phyloP scores from a whole-genome alignment of 2,329 filamentous ascomycete species.

The Xylariales sp. region DNA sequence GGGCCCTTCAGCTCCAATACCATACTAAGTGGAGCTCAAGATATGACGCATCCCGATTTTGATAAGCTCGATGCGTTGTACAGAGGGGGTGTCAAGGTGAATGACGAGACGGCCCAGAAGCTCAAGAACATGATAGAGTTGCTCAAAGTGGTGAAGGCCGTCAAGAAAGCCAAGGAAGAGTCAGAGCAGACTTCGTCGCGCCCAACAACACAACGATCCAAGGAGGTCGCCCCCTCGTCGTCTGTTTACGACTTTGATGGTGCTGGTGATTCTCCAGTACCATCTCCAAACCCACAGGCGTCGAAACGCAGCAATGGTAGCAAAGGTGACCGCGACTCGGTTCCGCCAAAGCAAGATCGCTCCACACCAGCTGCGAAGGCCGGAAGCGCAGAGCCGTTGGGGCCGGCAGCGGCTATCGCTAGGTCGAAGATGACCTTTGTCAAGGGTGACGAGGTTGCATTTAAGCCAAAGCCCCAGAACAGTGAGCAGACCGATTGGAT shows the following conservation, averaged over 20 bases:
- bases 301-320: slow-evolving; percentile 29
- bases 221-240: slow-evolving; percentile 21
- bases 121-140: slow-evolving; percentile 32
- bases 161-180: slow-evolving; percentile 37
- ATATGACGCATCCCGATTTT: slow-evolving; percentile 23
- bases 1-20: no score
- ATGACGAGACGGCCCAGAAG: slow-evolving; percentile 21
- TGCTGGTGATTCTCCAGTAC: slow-evolving; percentile 37
- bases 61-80: slow-evolving; percentile 28
- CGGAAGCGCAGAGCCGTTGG: slow-evolving; percentile 49
- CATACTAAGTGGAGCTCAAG: not conserved
- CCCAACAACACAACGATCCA: slow-evolving; percentile 21
- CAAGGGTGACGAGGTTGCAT: slow-evolving; percentile 62
- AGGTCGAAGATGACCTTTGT: slow-evolving; percentile 53
- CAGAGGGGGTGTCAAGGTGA: slow-evolving; percentile 28
- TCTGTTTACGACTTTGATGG: slow-evolving; percentile 41
- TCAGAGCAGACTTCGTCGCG: slow-evolving; percentile 24
- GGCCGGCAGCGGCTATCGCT: slow-evolving; percentile 30
- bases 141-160: slow-evolving; percentile 33
- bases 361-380: slow-evolving; percentile 28
- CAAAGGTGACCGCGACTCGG: slow-evolving; percentile 44
- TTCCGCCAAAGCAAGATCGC: slow-evolving; percentile 48
- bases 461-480: slow-evolving; percentile 52
- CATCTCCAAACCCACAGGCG: slow-evolving; percentile 32
- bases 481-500: slow-evolving; percentile 61